phyloP scores from a whole-genome alignment of 2,329 filamentous ascomycete genomes.

The Cladophialophora yegresii region DNA sequence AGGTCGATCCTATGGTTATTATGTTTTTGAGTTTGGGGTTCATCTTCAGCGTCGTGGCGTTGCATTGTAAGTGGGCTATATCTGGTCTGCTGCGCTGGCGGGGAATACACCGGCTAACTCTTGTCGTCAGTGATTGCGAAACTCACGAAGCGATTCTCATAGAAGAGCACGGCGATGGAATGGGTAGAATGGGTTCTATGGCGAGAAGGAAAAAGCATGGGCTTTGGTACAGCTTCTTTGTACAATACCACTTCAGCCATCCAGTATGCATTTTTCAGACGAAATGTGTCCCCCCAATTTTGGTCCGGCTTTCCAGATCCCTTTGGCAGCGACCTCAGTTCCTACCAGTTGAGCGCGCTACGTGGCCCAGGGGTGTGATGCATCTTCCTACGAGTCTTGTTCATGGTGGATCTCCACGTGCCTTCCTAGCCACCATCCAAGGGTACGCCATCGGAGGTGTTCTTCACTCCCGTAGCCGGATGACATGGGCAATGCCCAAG shows the following conservation, averaged over 20 bases:
- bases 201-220: slow-evolving; percentile 25
- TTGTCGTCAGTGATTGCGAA: slow-evolving; percentile 79
- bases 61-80: slow-evolving; percentile 74
- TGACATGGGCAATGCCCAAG: no score
- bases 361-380: neutral
- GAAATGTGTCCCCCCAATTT: neutral
- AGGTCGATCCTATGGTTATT: slow-evolving; percentile 97
- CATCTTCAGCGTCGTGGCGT: slow-evolving; percentile 96
- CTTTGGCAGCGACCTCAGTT: no score
- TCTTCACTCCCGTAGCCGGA: no score
- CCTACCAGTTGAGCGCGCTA: neutral
- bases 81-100: neutral
- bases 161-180: slow-evolving; percentile 5
- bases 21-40: slow-evolving; percentile 95
- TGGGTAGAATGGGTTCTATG: neutral
- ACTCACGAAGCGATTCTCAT: slow-evolving; percentile 81
- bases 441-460: no score
- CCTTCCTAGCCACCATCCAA: neutral
- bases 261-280: neutral
- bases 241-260: slow-evolving; percentile 22
- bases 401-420: neutral
- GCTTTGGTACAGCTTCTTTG: slow-evolving; percentile 11
- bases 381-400: neutral
- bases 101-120: slow-evolving; percentile 34
- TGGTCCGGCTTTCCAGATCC: neutral